Evolutionary conservation across 2,329 filamentous ascomycete species (phyloP).

Genomic region (Stromatinia cepivora): DNA sequence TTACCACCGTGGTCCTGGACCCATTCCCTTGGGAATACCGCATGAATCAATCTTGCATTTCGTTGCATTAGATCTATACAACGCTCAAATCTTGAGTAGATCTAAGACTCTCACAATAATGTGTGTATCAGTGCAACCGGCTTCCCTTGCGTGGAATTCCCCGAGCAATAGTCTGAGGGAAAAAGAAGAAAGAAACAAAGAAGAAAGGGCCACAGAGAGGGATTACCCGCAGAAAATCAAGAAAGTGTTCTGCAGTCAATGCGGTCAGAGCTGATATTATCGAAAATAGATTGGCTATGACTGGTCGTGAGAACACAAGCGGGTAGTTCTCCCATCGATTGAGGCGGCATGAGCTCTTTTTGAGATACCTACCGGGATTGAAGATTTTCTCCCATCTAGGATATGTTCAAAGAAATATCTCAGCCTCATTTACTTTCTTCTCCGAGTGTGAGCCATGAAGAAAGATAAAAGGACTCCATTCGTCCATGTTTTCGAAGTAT

Average conservation of each 20-base stretch:
- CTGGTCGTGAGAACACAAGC: constrained; percentile 19
- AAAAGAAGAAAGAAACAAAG: constrained; percentile 18
- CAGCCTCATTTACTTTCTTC: constrained; percentile 21
- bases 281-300: constrained; percentile 22
- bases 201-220: constrained; percentile 7
- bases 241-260: not conserved
- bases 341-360: constrained; percentile 5
- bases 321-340: constrained; percentile 6
- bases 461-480: constrained; percentile 21
- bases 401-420: constrained; percentile 15
- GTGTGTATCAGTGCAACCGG: constrained; percentile 15
- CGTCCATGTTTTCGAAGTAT: constrained; percentile 16
- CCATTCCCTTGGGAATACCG: constrained; percentile 11
- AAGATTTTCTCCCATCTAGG: constrained; percentile 5
- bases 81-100: constrained; percentile 10
- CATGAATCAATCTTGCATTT: constrained; percentile 15
- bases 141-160: constrained; percentile 19
- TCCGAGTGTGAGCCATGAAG: constrained; percentile 15
- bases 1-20: constrained; percentile 2
- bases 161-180: constrained; percentile 10
- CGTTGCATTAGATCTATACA: constrained; percentile 18
- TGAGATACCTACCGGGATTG: constrained; percentile 19
- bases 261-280: constrained; percentile 22
- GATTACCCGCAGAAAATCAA: constrained; percentile 20
- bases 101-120: constrained; percentile 21